Evolutionary conservation across 2,329 filamentous ascomycete genomes (phyloP).

Genomic region (Berkeleyomyces basicola): DNA sequence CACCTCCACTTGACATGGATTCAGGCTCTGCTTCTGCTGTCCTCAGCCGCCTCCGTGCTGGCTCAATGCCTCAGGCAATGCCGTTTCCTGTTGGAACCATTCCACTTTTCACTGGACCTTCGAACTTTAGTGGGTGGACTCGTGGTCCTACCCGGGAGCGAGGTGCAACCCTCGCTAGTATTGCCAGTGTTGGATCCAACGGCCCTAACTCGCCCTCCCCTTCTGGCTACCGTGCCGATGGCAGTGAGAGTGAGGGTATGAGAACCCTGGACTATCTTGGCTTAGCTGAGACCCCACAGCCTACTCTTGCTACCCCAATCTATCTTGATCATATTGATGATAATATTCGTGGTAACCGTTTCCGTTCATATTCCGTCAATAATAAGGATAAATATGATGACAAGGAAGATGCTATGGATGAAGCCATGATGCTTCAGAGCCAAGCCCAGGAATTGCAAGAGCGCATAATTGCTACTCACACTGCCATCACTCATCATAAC

Average conservation of each 20-base stretch:
- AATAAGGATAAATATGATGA: slow-evolving; percentile 95
- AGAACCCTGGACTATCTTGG: slow-evolving; percentile 92
- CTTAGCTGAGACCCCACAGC: slow-evolving; percentile 81
- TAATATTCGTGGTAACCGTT: slow-evolving; percentile 65
- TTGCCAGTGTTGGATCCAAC: slow-evolving; percentile 79
- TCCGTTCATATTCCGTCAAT: slow-evolving; percentile 96
- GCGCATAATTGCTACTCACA: slow-evolving; percentile 46
- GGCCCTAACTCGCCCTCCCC: slow-evolving; percentile 74
- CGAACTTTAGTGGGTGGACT: slow-evolving; percentile 76
- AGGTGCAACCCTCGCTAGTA: slow-evolving; percentile 66
- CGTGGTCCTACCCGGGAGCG: slow-evolving; percentile 51
- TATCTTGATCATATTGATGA: slow-evolving; percentile 62
- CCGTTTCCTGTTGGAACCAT: slow-evolving; percentile 37
- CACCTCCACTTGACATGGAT: slow-evolving; percentile 42
- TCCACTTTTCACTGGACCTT: slow-evolving; percentile 62
- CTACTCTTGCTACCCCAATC: slow-evolving; percentile 51
- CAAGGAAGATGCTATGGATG: slow-evolving; percentile 62
- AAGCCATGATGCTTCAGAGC: slow-evolving; percentile 32
- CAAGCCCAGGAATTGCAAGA: slow-evolving; percentile 45
- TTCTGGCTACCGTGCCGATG: slow-evolving; percentile 63
- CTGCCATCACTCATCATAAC: slow-evolving; percentile 76
- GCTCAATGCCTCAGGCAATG: slow-evolving; percentile 82
- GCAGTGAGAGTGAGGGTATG: slow-evolving; percentile 71
- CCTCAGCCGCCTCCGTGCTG: slow-evolving; percentile 70
- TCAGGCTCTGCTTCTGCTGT: slow-evolving; percentile 38